Conservation (phyloP, 306 rosid species). For the Boehmeria nivea region DNA sequence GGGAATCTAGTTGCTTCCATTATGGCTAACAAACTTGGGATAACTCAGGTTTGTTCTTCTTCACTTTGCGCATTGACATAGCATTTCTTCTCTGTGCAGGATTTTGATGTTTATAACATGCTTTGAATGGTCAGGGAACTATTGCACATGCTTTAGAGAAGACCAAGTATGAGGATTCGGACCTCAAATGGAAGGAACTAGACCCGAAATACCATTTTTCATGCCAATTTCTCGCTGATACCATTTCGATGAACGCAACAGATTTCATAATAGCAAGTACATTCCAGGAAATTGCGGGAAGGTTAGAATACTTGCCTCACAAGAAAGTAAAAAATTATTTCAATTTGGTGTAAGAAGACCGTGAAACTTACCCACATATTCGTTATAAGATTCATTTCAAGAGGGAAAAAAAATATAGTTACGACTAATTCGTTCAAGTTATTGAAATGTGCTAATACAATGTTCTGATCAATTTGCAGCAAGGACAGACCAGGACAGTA, state of each 20-base stretch:
- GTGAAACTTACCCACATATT: not conserved
- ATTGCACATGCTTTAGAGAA: conserved; percentile 96
- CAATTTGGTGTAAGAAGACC: not conserved
- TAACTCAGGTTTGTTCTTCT: conserved; percentile 57
- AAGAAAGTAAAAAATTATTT: not conserved
- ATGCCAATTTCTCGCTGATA: conserved; percentile 88
- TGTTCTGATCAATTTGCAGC: conserved; percentile 42
- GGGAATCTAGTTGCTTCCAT: conserved; percentile 89
- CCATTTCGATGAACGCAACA: conserved; percentile 84
- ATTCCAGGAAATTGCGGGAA: conserved; percentile 93
- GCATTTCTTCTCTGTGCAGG: conserved; percentile 2
- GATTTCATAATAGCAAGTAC: conserved; percentile 93
- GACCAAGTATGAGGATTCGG: conserved; percentile 88
- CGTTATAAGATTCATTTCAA: too few species aligned
- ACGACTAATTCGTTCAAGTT: too few species aligned
- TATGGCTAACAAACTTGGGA: conserved; percentile 77
- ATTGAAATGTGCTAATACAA: not conserved
- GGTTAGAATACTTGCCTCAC: conserved; percentile 35
- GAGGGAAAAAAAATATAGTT: too few species aligned
- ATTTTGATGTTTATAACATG: conserved; percentile 2
- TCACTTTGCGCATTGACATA: conserved; percentile 1
- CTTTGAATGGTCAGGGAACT: conserved; percentile 49
- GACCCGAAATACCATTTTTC: conserved; percentile 90
- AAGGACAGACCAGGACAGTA: conserved; percentile 89
- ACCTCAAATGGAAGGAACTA: conserved; percentile 81